Base-by-base conservation (phyloP, 257 asterid species). In the Asclepias syriaca region DNA sequence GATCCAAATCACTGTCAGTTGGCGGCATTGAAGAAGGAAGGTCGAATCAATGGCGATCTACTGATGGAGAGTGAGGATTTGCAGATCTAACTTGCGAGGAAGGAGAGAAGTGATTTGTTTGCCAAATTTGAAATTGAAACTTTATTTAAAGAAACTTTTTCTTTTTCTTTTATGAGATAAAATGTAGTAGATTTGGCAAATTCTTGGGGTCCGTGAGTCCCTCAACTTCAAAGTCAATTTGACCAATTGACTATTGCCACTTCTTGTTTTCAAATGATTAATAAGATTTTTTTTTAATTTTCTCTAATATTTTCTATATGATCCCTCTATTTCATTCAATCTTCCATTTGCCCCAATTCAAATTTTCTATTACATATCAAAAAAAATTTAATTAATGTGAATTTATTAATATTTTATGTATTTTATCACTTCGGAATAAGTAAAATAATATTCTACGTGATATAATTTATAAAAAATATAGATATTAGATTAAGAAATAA, bases 1-100 rank as follows among this genome's bases (percentile, higher is more conserved):
- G 86, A 89, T 91, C 95, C 82, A 84, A 80, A 80, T 79, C 90
- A 14, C 84, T 46, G 72, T 87, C 95, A 37, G 87, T 65, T 16
- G 90, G 85, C 65, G 95, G 85, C 95, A 89, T 91, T 79, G 70
- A 29, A 51, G 58, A 68, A 50, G 43, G 29, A 27, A 22, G 49
- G 49, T 68, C 16, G 6, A 14, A 50, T 48, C 48, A 50, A 54
- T 51, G 72, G 72, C 43, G 46, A 48, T 68, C 46, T 49, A 14
- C 40, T 7, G 50, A 63, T 34, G 15, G 16, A 16, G 22, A 37
- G 45, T 61, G 45, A 49, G 60, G 43, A 48, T n/a, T 24, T 48
- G 49, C 59, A 50, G 72, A 68, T 68, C 72, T 50, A 21, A 68
- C 61, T 68, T 49, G 27, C 14, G 59, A n/a, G 48, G 13, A 6